These are phyloP conservation scores for Komagataella mondaviorum DNA, from an alignment of 805 yeast genomes.

Conservation along the genomic window DNA sequence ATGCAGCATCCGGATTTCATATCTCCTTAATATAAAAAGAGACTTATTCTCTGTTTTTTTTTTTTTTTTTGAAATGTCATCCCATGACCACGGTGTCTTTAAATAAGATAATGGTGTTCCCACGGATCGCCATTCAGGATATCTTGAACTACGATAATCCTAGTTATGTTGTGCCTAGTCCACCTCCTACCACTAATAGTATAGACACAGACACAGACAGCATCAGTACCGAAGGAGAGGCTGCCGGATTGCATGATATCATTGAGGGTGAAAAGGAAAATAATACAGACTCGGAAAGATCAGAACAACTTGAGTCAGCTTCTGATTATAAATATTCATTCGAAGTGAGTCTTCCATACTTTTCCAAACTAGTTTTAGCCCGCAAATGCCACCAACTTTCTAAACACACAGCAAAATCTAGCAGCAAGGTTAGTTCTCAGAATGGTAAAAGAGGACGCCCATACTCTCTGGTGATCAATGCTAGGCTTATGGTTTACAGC, in stretches of 20 bases:
- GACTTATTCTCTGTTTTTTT: neutral
- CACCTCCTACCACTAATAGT: neutral
- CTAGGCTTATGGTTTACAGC: neutral
- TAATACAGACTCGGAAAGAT: neutral
- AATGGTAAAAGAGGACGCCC: neutral
- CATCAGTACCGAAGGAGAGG: neutral
- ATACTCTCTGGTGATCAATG: neutral
- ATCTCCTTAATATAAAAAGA: neutral
- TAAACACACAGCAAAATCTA: neutral
- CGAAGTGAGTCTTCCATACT: neutral
- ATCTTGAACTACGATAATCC: neutral
- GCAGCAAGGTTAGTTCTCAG: neutral
- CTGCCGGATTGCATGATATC: neutral
- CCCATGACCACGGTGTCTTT: neutral
- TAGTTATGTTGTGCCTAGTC: neutral
- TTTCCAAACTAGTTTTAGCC: neutral
- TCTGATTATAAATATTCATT: neutral
- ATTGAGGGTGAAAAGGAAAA: neutral
- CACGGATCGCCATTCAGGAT: neutral
- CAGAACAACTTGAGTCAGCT: neutral
- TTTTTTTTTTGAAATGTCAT: neutral
- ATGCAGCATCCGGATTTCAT: neutral
- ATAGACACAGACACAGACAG: neutral
- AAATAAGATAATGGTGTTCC: neutral
- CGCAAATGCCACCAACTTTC: neutral